Conservation (phyloP, 2,329 filamentous ascomycete species). For the Colletotrichum incanum region DNA sequence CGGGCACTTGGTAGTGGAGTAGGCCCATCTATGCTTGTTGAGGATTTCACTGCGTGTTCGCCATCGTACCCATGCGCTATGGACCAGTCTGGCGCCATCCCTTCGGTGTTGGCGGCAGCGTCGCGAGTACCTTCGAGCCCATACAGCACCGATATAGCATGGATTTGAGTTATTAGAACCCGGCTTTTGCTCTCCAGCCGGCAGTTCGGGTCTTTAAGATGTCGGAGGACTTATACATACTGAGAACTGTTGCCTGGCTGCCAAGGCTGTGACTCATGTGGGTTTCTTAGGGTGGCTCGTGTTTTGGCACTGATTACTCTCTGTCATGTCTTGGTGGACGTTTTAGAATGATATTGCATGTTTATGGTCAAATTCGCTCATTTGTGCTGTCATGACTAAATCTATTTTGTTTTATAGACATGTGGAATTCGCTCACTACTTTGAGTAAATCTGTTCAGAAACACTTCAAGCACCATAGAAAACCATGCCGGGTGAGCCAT, state of each 20-base stretch:
- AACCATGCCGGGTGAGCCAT: accelerated
- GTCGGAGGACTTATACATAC: neutral
- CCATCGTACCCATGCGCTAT: neutral
- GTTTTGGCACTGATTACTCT: neutral
- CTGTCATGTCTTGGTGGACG: accelerated
- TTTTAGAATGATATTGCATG: neutral
- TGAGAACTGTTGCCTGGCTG: too few relatives aligned
- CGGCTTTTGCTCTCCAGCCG: neutral
- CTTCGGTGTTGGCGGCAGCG: neutral
- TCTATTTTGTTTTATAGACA: too few relatives aligned
- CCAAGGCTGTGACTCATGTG: neutral
- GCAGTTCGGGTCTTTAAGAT: neutral
- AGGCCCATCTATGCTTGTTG: too few relatives aligned
- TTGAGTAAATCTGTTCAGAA: too few relatives aligned
- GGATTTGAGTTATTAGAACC: neutral
- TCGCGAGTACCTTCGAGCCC: neutral
- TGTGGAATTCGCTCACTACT: too few relatives aligned
- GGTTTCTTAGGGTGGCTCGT: too few relatives aligned
- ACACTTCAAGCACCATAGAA: too few relatives aligned
- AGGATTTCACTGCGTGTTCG: neutral
- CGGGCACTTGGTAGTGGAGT: neutral
- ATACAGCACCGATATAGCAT: accelerated
- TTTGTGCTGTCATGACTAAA: accelerated
- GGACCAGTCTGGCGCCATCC: neutral
- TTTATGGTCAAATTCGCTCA: neutral